Conservation (phyloP, 352 stramenopile species). For the Globisporangium canariense region DNA sequence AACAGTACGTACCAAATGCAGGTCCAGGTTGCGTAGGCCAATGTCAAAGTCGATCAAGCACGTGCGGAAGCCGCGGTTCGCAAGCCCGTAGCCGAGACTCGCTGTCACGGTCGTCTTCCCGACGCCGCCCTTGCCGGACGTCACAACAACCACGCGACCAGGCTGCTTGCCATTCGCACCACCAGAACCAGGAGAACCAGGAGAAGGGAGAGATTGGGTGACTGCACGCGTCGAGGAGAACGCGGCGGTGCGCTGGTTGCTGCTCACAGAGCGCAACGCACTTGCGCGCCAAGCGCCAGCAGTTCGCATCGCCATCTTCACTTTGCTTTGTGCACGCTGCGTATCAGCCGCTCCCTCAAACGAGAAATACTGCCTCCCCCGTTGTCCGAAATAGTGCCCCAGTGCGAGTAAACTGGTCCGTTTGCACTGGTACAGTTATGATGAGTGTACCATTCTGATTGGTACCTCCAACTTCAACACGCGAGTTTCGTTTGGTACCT, state of each 20-base stretch:
- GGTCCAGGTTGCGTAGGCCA: slow-evolving; percentile 89
- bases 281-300: slow-evolving; percentile 1
- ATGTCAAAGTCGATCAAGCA: slow-evolving; percentile 95
- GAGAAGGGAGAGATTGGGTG: background rate
- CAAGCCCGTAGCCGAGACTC: slow-evolving; percentile 82
- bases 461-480: slow-evolving; percentile 14
- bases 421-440: background rate
- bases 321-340: background rate
- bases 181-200: background rate
- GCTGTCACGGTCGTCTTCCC: slow-evolving; percentile 92
- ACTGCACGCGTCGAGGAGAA: slow-evolving; percentile 9
- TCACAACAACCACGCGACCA: slow-evolving; percentile 87
- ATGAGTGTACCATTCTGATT: background rate
- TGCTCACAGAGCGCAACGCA: background rate
- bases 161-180: background rate
- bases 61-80: slow-evolving; percentile 77
- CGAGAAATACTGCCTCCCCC: slow-evolving; percentile 9
- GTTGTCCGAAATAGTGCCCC: slow-evolving; percentile 3
- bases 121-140: slow-evolving; percentile 91
- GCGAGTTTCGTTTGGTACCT: background rate
- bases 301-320: slow-evolving; percentile 11
- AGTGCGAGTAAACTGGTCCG: background rate
- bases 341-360: slow-evolving; percentile 6
- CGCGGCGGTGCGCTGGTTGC: background rate
- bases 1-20: slow-evolving; percentile 63